Conservation (phyloP, 1,284 basidiomycete species). For the Thelephora terrestris region DNA sequence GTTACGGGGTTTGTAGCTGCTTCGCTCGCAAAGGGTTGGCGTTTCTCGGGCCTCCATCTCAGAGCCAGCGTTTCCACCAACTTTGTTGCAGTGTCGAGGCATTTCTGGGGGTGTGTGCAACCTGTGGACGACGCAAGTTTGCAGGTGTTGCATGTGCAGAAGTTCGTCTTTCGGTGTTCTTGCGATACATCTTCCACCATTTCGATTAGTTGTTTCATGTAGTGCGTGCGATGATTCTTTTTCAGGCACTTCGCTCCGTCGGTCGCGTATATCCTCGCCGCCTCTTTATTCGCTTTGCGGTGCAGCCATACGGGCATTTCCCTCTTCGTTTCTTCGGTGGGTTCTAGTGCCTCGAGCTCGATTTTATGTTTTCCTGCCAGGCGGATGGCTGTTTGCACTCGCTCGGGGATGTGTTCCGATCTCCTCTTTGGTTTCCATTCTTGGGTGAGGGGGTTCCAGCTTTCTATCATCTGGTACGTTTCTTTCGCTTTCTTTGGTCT, state of each 20-base stretch:
- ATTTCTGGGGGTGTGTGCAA: not conserved
- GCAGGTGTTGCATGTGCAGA: not conserved
- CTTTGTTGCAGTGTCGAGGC: not conserved
- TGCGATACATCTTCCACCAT: not conserved
- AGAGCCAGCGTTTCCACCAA: too few relatives aligned
- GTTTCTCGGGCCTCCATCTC: slow-evolving; percentile 5
- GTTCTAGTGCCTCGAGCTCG: not conserved
- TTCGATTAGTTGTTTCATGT: too few relatives aligned
- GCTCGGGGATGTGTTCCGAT: not conserved
- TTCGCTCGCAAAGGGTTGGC: slow-evolving; percentile 2
- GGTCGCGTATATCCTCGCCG: not conserved
- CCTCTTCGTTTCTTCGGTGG: not conserved
- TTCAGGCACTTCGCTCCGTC: not conserved
- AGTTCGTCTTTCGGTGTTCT: not conserved
- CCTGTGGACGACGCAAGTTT: not conserved
- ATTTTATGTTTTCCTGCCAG: not conserved
- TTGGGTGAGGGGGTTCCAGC: not conserved
- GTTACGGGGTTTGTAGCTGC: too few relatives aligned
- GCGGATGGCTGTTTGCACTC: not conserved
- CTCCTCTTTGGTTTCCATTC: not conserved
- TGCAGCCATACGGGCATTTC: slow-evolving; percentile 3
- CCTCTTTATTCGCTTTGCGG: not conserved
- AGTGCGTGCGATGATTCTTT: not conserved
- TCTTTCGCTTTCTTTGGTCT: not conserved
- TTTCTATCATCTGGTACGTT: not conserved